Evolutionary conservation across 768 basidiomycete genomes (phyloP).

Genomic region (Panellus pusillus): DNA sequence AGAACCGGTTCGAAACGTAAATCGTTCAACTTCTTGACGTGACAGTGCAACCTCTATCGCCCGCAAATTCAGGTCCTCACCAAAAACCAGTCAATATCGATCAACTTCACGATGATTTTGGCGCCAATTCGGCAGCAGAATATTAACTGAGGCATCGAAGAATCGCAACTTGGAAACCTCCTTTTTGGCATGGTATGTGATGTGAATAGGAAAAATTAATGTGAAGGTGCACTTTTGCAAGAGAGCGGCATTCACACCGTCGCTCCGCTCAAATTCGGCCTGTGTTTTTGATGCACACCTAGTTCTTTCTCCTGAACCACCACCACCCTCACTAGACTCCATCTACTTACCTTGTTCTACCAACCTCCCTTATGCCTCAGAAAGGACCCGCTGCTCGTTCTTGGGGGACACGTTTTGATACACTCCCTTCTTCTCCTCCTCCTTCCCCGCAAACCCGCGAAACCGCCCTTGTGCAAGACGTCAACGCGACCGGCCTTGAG

Average conservation of each 20-base stretch:
- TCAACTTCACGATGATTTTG: too few species aligned
- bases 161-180: constrained; percentile 13
- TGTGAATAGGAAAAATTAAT: constrained; percentile 4
- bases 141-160: not conserved
- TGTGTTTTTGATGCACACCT: constrained; percentile 10
- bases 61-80: constrained; percentile 31
- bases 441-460: constrained; percentile 32
- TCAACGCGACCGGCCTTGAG: constrained; percentile 22
- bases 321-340: constrained; percentile 19
- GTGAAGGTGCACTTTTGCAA: not conserved
- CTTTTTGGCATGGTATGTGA: constrained; percentile 11
- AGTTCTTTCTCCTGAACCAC: constrained; percentile 22
- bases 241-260: not conserved
- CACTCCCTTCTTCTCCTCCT: constrained; percentile 51
- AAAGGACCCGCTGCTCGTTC: constrained; percentile 40
- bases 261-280: constrained; percentile 5
- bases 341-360: constrained; percentile 27
- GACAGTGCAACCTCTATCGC: constrained; percentile 47
- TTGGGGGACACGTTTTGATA: constrained; percentile 77
- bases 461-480: constrained; percentile 19
- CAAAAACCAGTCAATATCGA: not conserved
- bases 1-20: not conserved
- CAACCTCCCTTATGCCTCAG: constrained; percentile 41
- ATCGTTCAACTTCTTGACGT: constrained; percentile 39
- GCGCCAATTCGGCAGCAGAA: constrained; percentile 9